Conservation (phyloP, 495 filamentous ascomycete species). For the Penicillium canescens region DNA sequence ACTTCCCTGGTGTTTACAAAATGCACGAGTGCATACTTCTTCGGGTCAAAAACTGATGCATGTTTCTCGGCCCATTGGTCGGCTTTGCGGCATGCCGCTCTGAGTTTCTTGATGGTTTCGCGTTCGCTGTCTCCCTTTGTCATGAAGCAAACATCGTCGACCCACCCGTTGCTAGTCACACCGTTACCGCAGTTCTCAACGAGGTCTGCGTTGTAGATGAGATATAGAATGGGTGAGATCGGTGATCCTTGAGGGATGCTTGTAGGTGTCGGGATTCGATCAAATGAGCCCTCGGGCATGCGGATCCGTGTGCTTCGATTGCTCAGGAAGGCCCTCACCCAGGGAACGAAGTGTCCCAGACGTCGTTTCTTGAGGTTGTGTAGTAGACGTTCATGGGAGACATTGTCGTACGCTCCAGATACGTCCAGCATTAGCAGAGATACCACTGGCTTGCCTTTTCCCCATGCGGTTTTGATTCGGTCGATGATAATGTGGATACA, state of each 20-base stretch:
- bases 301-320: too few species aligned
- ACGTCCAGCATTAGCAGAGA: too few species aligned
- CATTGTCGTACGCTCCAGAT: too few species aligned
- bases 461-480: too few species aligned
- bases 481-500: too few species aligned
- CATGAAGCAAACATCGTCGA: constrained; percentile 18
- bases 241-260: constrained; percentile 23
- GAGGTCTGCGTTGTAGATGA: constrained; percentile 21
- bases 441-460: too few species aligned
- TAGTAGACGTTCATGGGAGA: too few species aligned
- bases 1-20: constrained; percentile 6
- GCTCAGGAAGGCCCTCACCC: too few species aligned
- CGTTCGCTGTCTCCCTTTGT: neutral
- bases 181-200: constrained; percentile 4
- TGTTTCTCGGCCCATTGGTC: constrained; percentile 12
- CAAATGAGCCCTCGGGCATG: too few species aligned
- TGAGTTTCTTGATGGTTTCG: neutral
- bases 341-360: too few species aligned
- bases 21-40: constrained; percentile 18
- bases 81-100: neutral
- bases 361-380: too few species aligned
- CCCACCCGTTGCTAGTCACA: constrained; percentile 2
- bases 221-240: constrained; percentile 25
- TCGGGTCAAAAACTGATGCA: constrained; percentile 14
- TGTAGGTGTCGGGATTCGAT: neutral